phyloP scores from a whole-genome alignment of 1,284 basidiomycete genomes.

The Bjerkandera adusta region DNA sequence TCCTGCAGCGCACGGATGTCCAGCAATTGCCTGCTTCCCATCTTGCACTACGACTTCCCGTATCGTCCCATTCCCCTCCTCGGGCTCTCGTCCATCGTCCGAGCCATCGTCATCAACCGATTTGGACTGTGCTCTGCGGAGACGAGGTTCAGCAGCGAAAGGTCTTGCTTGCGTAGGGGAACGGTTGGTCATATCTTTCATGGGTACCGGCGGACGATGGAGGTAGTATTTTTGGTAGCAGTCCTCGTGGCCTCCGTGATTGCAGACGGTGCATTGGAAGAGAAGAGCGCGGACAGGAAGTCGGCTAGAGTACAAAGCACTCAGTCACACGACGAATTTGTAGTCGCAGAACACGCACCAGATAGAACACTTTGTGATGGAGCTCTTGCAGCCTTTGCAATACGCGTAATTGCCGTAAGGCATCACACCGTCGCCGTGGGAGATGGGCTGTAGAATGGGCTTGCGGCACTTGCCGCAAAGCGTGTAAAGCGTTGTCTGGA shows the following conservation, averaged over 20 bases:
- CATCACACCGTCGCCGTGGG: constrained; percentile 29
- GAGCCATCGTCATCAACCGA: constrained; percentile 14
- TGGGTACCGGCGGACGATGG: constrained; percentile 47
- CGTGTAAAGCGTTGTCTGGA: constrained; percentile 28
- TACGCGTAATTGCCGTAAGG: constrained; percentile 35
- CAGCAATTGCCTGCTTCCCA: constrained; percentile 24
- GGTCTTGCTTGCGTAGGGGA: constrained; percentile 3
- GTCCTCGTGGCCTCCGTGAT: constrained; percentile 73
- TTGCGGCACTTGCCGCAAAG: constrained; percentile 59
- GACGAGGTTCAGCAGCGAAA: not conserved
- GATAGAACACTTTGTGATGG: constrained; percentile 58
- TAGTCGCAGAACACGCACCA: constrained; percentile 54
- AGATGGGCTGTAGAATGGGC: constrained; percentile 42
- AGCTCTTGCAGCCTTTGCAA: constrained; percentile 52
- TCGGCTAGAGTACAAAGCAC: constrained; percentile 42
- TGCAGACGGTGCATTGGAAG: constrained; percentile 70
- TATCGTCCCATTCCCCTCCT: constrained; percentile 5
- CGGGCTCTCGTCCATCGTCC: constrained; percentile 14
- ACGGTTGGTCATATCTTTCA: no score
- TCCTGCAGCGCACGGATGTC: constrained; percentile 61
- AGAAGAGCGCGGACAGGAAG: constrained; percentile 67
- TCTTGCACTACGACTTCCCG: not conserved
- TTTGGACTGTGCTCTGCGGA: constrained; percentile 8
- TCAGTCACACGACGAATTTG: constrained; percentile 11
- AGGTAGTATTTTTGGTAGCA: constrained; percentile 69